These are phyloP conservation scores for Citrus hindsii DNA, from an alignment of 345 rosid genomes.

Conservation along the genomic window DNA sequence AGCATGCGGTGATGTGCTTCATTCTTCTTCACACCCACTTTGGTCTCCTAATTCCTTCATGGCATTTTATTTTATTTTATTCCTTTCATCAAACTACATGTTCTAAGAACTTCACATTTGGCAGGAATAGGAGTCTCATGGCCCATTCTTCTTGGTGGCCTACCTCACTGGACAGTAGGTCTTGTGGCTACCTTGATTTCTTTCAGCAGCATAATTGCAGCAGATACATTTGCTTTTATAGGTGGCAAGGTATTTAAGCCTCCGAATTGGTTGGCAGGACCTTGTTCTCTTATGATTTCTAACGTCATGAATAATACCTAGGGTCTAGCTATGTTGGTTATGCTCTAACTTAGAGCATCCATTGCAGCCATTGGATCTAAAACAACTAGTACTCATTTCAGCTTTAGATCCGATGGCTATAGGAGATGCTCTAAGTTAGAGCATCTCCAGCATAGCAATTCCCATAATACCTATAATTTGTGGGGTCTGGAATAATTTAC, in stretches of 20 bases:
- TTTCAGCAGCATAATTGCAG: conserved; percentile 79
- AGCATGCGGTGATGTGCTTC: not conserved
- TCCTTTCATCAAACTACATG: conserved; percentile 11
- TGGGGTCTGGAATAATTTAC: not conserved
- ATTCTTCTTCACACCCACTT: not conserved
- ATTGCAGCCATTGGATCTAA: too few relatives aligned
- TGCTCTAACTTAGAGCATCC: too few relatives aligned
- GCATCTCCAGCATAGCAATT: too few relatives aligned
- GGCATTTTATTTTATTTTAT: not conserved
- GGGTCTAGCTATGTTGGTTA: too few relatives aligned
- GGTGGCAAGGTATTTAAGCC: conserved; percentile 75
- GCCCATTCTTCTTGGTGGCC: conserved; percentile 83
- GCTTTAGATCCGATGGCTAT: too few relatives aligned
- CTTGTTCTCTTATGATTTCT: not conserved
- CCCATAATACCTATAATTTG: not conserved
- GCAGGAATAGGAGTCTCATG: conserved; percentile 66
- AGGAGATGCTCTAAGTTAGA: too few relatives aligned
- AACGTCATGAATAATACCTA: not conserved
- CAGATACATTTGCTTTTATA: conserved; percentile 85
- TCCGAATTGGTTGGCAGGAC: conserved; percentile 6
- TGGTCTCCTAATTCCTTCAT: not conserved
- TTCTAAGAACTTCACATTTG: conserved; percentile 28
- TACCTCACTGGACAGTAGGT: conserved; percentile 93
- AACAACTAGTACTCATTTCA: too few relatives aligned
- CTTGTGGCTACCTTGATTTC: conserved; percentile 86